Base-by-base conservation (phyloP, 345 rosid species). In the Eucalyptus erythrocorys region DNA sequence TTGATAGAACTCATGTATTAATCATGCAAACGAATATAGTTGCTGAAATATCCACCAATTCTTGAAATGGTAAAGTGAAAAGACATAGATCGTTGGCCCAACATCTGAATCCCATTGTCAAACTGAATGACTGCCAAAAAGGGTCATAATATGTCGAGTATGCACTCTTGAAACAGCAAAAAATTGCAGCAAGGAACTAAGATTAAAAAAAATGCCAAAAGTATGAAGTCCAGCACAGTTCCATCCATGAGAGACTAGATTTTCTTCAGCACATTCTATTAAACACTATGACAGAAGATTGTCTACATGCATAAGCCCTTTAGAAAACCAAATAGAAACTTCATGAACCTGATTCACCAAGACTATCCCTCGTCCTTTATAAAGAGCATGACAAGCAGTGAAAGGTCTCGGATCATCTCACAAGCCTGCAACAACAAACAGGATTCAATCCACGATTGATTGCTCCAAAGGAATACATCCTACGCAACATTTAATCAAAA, bases 21-120 rank as follows among this genome's bases (percentile, higher is more conserved):
- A 76, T 21, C 47, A 40, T 76, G 30, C 26, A 21, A 42, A 76
- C 8, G 8, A 2, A 30, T 9, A 40, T 22, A 42, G 7, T 76
- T 76, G 84, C 84, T 11, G 47, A 76, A 34, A 76, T 22, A 76
- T 76, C 47, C 47, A 42, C 15, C 84, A 76, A 37, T 40, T 76
- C 47, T 76, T 40, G 45, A 40, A 76, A 40, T 13, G 84, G 3
- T 26, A 40, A 10, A 76, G 30, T 12, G 47, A 40, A 71, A 40
- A 40, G 84, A 40, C 84, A 76, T 76, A 5, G 47, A 76, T 76
- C 16, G 12, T 43, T 30, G 40, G 34, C 80, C 57, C 13, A 50
- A 30, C 87, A 86, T 86, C 90, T 47, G 91, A 92, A 86, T 93
- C 93, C 89, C 92, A 92, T 88, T 88, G 85, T 89, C 66, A 90